Conservation (phyloP, 1,284 basidiomycete genomes). For the Cryptococcus floricola region DNA sequence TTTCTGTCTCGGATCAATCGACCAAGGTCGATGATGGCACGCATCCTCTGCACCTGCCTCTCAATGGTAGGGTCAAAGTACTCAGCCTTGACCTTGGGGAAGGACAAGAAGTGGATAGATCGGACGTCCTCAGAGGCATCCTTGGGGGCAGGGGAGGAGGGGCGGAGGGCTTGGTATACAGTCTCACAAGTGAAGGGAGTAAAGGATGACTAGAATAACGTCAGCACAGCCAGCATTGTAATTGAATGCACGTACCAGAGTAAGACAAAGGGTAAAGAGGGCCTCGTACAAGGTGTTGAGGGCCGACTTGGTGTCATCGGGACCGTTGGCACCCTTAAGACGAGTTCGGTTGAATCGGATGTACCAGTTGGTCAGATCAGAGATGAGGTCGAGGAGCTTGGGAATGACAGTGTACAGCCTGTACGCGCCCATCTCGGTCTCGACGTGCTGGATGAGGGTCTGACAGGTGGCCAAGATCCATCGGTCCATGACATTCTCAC, state of each 20-base stretch:
- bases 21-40: constrained; percentile 87
- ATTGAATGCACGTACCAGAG: constrained; percentile 63
- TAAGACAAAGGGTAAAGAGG: constrained; percentile 87
- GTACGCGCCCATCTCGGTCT: constrained; percentile 93
- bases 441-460: constrained; percentile 86
- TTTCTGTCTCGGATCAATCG: constrained; percentile 85
- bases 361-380: constrained; percentile 99
- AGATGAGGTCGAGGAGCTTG: constrained; percentile 84
- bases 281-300: constrained; percentile 96
- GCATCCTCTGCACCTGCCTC: constrained; percentile 90
- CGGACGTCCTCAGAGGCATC: constrained; percentile 68
- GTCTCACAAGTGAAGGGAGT: constrained; percentile 98
- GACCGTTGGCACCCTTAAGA: constrained; percentile 91
- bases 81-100: constrained; percentile 88
- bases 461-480: constrained; percentile 98
- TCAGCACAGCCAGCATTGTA: constrained; percentile 4
- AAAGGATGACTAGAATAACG: constrained; percentile 73
- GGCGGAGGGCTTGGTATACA: constrained; percentile 85
- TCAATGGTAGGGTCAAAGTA: constrained; percentile 97
- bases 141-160: constrained; percentile 74
- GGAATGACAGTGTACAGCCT: constrained; percentile 97
- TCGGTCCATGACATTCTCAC: constrained; percentile 94
- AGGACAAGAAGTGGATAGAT: constrained; percentile 91
- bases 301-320: constrained; percentile 81
- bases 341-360: constrained; percentile 97